phyloP scores from a whole-genome alignment of 2,329 filamentous ascomycete genomes.

The Nigrospora osmanthi region DNA sequence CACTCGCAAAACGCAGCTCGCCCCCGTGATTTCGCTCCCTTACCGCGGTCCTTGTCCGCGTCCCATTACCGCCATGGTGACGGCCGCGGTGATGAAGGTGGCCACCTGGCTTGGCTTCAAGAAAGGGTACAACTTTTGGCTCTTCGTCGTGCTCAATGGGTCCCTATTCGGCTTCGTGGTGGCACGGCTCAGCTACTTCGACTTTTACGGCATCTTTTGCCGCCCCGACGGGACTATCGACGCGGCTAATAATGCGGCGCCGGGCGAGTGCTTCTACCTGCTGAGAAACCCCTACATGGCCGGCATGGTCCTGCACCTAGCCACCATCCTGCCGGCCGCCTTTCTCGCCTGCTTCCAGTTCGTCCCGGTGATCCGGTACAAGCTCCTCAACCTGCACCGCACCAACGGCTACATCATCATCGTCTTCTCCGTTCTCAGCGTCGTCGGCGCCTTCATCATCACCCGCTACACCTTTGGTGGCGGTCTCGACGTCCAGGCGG shows the following conservation, averaged over 20 bases:
- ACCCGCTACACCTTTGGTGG: conserved; percentile 45
- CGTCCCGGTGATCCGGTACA: conserved; percentile 33
- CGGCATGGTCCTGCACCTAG: conserved; percentile 34
- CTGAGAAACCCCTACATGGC: conserved; percentile 11
- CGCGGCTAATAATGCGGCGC: conserved; percentile 5
- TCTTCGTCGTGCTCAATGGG: conserved; percentile 41
- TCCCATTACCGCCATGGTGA: too few relatives aligned
- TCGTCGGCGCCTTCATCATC: conserved; percentile 46
- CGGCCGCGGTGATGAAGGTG: too few relatives aligned
- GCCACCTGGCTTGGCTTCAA: conserved; percentile 37
- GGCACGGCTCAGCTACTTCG: conserved; percentile 37
- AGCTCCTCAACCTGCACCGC: conserved; percentile 42
- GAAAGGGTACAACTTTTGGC: conserved; percentile 47
- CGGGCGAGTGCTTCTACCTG: conserved; percentile 26
- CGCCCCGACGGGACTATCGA: background rate
- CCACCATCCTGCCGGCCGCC: conserved; percentile 29
- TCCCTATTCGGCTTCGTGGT: conserved; percentile 39
- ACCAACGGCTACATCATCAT: conserved; percentile 50
- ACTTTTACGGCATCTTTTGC: conserved; percentile 32
- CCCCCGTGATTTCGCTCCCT: too few relatives aligned
- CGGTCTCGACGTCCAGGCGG: conserved; percentile 37
- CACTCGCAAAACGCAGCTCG: too few relatives aligned
- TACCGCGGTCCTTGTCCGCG: too few relatives aligned
- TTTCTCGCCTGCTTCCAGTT: conserved; percentile 36
- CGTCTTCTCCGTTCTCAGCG: conserved; percentile 35